Base-by-base conservation (phyloP, 2,329 filamentous ascomycete species). In the Epichloe bromicola region DNA sequence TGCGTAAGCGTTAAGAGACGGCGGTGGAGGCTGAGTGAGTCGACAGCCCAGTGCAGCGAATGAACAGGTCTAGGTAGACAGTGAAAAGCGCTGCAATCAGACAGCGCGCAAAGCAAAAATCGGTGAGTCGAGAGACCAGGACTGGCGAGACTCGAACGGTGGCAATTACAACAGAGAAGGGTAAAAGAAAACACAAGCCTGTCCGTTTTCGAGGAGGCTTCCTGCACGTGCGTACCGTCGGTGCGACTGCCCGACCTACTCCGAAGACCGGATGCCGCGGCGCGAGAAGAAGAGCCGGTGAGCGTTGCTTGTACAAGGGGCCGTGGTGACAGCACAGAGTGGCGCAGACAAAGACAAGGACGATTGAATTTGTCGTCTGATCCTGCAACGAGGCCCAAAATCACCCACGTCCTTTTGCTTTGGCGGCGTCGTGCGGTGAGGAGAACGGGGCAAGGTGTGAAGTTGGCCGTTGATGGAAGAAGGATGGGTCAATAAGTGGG, bases 151-250 rank as follows among this genome's bases (percentile, higher is more conserved):
- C 10, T 47, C 10, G 10, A 38, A 7, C n/a, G 36, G 5, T n/a
- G 23, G 5, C 34, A 37, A 15, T 30, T 19, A 30, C 37, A 38
- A 33, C 17, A 11, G 15, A 20, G 14, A 48, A 34, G 8, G 34
- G 26, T 4, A 34, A 15, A 34, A 26, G 46, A 33, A 4, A 38
- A 34, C 12, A 3, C 36, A 3, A 39, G 33, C 11, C 30, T 34
- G n/a, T 45, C 30, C 26, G 43, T 33, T 34, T 49, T 37, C 47
- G 17, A 41, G 26, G 36, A 37, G 19, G 30, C 39, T 43, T 34
- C 26, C 15, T 33, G 46, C 50, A 51, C 39, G 46, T 44, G 50
- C 45, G 50, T 51, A 43, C 36, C n/a, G 44, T 48, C 33, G 50
- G 40, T 51, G 41, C 50, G 34, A 33, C 41, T 40, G 43, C 11